These are phyloP conservation scores for Aspergillus pseudotamarii DNA, from an alignment of 2,329 filamentous ascomycete species.

Conservation along the genomic window DNA sequence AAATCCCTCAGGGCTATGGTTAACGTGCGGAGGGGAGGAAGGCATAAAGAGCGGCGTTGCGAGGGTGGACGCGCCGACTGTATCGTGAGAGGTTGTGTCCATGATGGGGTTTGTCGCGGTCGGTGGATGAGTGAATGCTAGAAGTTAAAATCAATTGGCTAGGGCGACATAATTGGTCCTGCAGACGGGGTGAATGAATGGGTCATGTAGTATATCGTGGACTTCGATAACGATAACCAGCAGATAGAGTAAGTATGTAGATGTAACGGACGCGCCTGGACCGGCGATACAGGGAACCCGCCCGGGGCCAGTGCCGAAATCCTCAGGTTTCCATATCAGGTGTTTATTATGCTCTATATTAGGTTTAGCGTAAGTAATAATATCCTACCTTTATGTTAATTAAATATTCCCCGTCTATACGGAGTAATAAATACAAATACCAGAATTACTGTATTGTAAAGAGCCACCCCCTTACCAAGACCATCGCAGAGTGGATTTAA, in stretches of 20 bases:
- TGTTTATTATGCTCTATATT: background rate
- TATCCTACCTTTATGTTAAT: too few relatives aligned
- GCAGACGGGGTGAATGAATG: background rate
- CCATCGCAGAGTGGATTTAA: background rate
- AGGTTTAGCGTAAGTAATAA: background rate
- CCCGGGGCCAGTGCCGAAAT: background rate
- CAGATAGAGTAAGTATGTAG: background rate
- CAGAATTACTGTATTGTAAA: background rate
- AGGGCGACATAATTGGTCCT: background rate
- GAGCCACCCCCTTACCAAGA: background rate
- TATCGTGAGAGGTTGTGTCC: constrained; percentile 46
- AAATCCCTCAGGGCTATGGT: constrained; percentile 12
- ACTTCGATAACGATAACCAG: background rate
- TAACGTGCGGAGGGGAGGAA: constrained; percentile 35
- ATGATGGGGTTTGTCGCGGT: constrained; percentile 27
- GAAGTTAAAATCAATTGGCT: background rate
- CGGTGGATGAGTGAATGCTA: constrained; percentile 11
- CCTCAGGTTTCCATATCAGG: background rate
- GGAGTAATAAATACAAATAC: too few relatives aligned
- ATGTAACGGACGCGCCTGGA: background rate
- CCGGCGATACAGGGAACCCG: background rate
- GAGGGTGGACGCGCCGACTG: constrained; percentile 44
- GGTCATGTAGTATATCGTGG: background rate
- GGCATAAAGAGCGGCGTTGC: constrained; percentile 41
- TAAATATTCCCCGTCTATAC: too few relatives aligned